Evolutionary conservation across 768 basidiomycete species (phyloP), one percentile per base, ranked within the genome.

Genomic region (Cystofilobasidium bisporidii): DNA sequence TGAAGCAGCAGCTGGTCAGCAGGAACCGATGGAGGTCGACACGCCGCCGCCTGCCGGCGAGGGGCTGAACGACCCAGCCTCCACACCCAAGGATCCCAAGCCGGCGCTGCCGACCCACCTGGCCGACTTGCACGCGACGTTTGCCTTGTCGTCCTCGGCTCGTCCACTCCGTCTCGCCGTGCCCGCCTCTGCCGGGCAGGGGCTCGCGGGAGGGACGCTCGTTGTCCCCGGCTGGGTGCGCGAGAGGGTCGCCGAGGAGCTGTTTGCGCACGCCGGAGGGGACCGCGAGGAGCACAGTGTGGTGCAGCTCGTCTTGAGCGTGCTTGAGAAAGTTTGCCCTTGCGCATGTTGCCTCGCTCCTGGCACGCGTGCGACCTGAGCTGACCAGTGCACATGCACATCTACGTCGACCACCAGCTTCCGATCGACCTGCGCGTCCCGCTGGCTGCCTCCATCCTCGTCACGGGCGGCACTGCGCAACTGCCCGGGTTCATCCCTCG

Each of bases 191-290:
- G 61, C 61, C 0, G 55, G 55, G 30, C 61, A 69, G 22, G 67
- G 61, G 22, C 36, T 64, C 40, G 62, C 48, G 26, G 48, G 33
- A 20, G 67, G 88, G 0, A 90, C 86, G 0, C 76, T 96, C 56
- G 80, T 89, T 55, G 83, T 98, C 53, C 94, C 94, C 1, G 94
- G 94, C 2, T 99, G 96, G 96, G 82, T 99, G 47, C 79, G 94
- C 50, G 94, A 98, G 75, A 82, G 93, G 18, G 87, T 87, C 0
- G 85, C 92, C 1, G 96, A 98, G 76, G 82, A 94, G 8, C 79
- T 97, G 14, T 97, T 96, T 36, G 15, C 20, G 8, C 20, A 50
- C 74, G 86, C 86, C 0, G 20, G 53, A 3, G 89, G 89, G 9
- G 90, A 92, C 72, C 85, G 90, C 14, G 91, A 94, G 72, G 88